Base-by-base conservation (phyloP, 257 asterid genomes). In the Solanum paucissectum region DNA sequence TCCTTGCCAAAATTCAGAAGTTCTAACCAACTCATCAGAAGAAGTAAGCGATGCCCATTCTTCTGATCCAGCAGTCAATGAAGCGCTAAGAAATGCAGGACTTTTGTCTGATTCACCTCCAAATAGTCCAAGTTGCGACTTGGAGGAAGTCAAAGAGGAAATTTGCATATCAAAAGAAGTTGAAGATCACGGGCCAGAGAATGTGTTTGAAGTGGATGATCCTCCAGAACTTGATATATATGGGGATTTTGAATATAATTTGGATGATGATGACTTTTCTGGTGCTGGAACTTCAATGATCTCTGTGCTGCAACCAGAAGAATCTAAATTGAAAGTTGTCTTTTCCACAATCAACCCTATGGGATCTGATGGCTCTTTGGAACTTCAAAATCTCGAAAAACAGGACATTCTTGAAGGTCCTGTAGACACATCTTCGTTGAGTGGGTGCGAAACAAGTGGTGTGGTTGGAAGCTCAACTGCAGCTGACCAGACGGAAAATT, bases 81-180 rank as follows among this genome's bases (percentile, higher is more conserved):
- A 94, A 89, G 99, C 99, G 34, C 90, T 97, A 86, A 96, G 42
- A 93, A 91, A 90, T 34, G 96, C 99, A 23, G 99, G 99, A 73
- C 98, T 96, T 88, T 44, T 94, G 90, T 91, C 98, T 1, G 99
- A 95, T 91, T 93, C 99, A 89, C 99, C 99, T 90, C 98, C 99
- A 87, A 90, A 88, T 86, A 97, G 98, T 91, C 98, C 99, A 89
- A 84, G 76, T 88, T 89, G 89, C 88, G 89, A 44, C 49, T 66
- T 82, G 58, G 94, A 92, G 86, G 94, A 89, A 49, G 74, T 73
- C 29, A 82, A 88, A 37, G 91, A 86, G 86, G 92, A 89, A 83
- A 81, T 38, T 64, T 91, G 88, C 85, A 87, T 89, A 81, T 87
- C 83, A 34, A 91, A 91, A 85, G 89, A 91, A 76, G 90, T 52